phyloP scores from a whole-genome alignment of 768 basidiomycete genomes.

The Suillus bovinus region DNA sequence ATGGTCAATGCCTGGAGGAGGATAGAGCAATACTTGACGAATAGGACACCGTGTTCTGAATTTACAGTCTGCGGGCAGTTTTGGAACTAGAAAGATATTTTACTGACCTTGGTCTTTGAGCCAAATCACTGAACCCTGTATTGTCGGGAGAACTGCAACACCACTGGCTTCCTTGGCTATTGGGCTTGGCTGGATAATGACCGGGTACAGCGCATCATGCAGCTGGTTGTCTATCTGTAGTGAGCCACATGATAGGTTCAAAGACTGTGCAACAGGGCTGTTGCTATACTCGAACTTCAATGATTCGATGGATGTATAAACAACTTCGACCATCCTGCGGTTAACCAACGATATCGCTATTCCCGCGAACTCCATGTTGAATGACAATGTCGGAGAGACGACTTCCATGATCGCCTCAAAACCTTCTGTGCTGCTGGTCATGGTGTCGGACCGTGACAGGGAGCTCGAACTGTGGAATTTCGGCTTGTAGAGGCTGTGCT shows the following conservation, averaged over 20 bases:
- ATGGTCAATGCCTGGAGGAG: constrained; percentile 92
- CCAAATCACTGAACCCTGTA: constrained; percentile 86
- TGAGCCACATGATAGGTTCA: constrained; percentile 79
- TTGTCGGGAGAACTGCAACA: constrained; percentile 75
- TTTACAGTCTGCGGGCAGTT: neutral
- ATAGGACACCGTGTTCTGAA: constrained; percentile 95
- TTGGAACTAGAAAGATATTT: neutral
- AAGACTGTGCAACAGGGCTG: constrained; percentile 74
- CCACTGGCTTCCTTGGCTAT: constrained; percentile 73
- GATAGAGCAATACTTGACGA: constrained; percentile 95
- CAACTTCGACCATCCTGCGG: constrained; percentile 81
- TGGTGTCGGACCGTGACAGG: constrained; percentile 64
- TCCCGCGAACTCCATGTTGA: constrained; percentile 81
- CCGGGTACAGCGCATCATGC: constrained; percentile 93
- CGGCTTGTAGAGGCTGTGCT: constrained; percentile 86
- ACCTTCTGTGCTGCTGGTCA: constrained; percentile 66
- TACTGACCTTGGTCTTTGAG: constrained; percentile 86
- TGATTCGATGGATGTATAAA: constrained; percentile 79
- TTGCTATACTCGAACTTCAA: constrained; percentile 85
- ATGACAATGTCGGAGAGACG: constrained; percentile 58
- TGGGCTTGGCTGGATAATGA: constrained; percentile 92
- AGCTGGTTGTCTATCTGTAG: constrained; percentile 97
- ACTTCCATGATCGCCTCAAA: constrained; percentile 89
- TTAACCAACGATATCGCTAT: constrained; percentile 93
- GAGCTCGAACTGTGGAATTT: constrained; percentile 47